These are phyloP conservation scores for Articulospora tetracladia DNA, from an alignment of 495 filamentous ascomycete species.

Conservation along the genomic window DNA sequence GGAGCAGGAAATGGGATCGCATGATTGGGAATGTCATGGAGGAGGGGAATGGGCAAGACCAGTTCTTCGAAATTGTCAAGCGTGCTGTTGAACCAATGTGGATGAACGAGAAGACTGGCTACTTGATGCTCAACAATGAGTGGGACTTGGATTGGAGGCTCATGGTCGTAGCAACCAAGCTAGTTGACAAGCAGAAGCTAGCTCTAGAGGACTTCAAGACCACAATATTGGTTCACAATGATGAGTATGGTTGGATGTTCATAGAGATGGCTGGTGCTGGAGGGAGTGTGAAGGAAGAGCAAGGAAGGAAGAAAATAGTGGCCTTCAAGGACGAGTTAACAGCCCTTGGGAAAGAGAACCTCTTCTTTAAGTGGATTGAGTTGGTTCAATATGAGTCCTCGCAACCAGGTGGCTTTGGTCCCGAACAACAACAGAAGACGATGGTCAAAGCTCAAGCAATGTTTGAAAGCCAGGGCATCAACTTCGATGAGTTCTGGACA, in stretches of 20 bases:
- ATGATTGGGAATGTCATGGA: constrained; percentile 31
- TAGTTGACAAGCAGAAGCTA: constrained; percentile 57
- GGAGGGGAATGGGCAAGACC: constrained; percentile 15
- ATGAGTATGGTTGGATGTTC: constrained; percentile 62
- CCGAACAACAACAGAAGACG: constrained; percentile 59
- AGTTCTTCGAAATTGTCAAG: constrained; percentile 32
- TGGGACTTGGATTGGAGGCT: constrained; percentile 78
- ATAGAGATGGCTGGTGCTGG: constrained; percentile 46
- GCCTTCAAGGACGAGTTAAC: constrained; percentile 68
- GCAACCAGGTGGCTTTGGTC: constrained; percentile 66
- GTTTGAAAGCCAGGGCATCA: constrained; percentile 65
- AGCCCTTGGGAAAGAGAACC: constrained; percentile 69
- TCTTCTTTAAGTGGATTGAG: constrained; percentile 87
- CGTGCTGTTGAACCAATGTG: constrained; percentile 57
- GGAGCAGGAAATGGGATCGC: constrained; percentile 55
- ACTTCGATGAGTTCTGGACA: constrained; percentile 74
- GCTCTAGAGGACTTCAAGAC: constrained; percentile 56
- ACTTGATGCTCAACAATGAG: constrained; percentile 68
- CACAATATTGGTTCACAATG: constrained; percentile 61
- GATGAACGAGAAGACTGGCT: constrained; percentile 68
- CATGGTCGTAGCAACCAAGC: constrained; percentile 64
- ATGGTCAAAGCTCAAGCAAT: constrained; percentile 63
- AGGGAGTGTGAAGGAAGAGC: constrained; percentile 49
- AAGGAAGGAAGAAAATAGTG: constrained; percentile 58
- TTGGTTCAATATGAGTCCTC: constrained; percentile 77